phyloP scores from a whole-genome alignment of 257 asterid species.

The Solanum boliviense region DNA sequence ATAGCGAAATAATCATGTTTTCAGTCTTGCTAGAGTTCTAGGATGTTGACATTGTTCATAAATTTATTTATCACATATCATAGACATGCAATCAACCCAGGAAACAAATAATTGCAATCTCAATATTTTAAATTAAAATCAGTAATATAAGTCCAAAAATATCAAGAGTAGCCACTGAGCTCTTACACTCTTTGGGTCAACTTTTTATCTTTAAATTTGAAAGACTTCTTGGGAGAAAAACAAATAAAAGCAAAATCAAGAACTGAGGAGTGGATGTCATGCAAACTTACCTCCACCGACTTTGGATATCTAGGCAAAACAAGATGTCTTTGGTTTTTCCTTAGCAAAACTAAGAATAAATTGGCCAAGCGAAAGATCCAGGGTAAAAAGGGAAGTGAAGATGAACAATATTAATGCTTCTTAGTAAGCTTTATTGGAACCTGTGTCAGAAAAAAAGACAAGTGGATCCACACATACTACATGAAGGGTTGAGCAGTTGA shows the following conservation, averaged over 20 bases:
- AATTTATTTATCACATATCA: not conserved
- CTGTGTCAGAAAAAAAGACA: not conserved
- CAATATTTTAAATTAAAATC: not conserved
- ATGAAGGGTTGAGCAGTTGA: not conserved
- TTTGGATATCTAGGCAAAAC: not conserved
- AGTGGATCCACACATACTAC: not conserved
- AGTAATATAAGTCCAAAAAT: not conserved
- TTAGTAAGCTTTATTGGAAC: not conserved
- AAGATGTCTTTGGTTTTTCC: not conserved
- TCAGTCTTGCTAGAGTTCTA: not conserved
- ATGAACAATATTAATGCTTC: not conserved
- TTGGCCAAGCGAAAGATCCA: not conserved
- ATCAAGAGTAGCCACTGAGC: not conserved
- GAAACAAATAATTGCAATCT: not conserved
- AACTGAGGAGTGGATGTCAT: not conserved
- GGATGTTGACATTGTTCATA: not conserved
- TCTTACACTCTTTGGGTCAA: not conserved
- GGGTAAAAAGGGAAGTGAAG: not conserved
- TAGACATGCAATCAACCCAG: not conserved
- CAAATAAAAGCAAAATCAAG: not conserved
- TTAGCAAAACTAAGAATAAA: not conserved
- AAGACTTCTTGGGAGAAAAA: not conserved
- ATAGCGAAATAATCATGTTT: too few relatives aligned
- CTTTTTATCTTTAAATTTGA: not conserved
- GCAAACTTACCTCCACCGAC: not conserved